phyloP scores from a whole-genome alignment of 208 protist species.

The Herpetomonas tarakana region DNA sequence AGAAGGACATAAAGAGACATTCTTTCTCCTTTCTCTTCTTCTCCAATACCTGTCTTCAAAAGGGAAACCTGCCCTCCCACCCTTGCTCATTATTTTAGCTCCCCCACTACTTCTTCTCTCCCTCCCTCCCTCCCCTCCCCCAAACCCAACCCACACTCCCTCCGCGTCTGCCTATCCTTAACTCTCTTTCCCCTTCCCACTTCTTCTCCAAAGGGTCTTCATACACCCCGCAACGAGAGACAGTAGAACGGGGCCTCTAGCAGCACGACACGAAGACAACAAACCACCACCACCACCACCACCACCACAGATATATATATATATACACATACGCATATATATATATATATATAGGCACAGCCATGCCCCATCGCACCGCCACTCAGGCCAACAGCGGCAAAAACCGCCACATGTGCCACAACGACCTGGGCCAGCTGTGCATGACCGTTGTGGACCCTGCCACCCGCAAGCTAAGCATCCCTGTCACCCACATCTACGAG shows the following conservation, averaged over 20 bases:
- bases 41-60: constrained; percentile 2
- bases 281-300: background rate
- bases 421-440: constrained; percentile 33
- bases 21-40: background rate
- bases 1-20: background rate
- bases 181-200: constrained; percentile 1
- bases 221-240: too few relatives aligned
- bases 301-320: too few relatives aligned
- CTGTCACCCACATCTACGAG: constrained; percentile 44
- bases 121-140: background rate
- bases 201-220: too few relatives aligned
- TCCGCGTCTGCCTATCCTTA: too few relatives aligned
- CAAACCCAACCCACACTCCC: too few relatives aligned
- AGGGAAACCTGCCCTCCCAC: background rate
- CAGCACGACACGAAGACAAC: background rate
- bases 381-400: constrained; percentile 11
- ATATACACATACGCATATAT: too few relatives aligned
- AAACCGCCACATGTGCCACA: constrained; percentile 31
- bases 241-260: too few relatives aligned
- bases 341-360: too few relatives aligned
- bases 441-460: constrained; percentile 75
- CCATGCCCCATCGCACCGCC: too few relatives aligned
- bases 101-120: background rate
- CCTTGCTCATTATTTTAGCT: background rate
- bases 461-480: constrained; percentile 69